Base-by-base conservation (phyloP, 1,139 yeast species). In the Taphrina deformans region DNA sequence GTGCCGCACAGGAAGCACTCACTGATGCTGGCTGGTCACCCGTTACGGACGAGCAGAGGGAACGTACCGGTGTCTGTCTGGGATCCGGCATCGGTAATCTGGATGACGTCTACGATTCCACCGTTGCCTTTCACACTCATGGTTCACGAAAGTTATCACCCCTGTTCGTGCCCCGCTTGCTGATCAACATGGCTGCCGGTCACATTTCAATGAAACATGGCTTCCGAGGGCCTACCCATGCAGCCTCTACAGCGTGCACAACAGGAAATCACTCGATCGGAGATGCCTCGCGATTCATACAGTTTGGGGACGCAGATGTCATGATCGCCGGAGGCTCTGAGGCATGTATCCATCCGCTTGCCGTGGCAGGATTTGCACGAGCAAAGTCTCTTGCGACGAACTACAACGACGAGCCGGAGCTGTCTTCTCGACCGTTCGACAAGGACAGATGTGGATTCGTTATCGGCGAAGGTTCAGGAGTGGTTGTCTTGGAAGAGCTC, bases 251-350 rank as follows among this genome's bases (percentile, higher is more conserved):
- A 0, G 99, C 99, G 0, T 95, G 99, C 78, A 96, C 99, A 2
- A 91, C 99, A 0, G 99, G 99, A 0, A 83, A 89, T 33, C 96
- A 93, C 73, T 84, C 97, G 0, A 86, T 95, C 65, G 98, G 99
- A 1, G 99, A 95, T 73, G 97, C 97, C 0, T 84, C 80, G 70
- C 84, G 92, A 70, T 87, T 91, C 73, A 89, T 95, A 67, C 79
- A 81, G 68, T 84, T 86, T 67, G 96, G 90, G 1, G 88, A 88
- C 77, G 90, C 95, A 7, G 86, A 91, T 69, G 88, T 87, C 7
- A 89, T 92, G 86, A 80, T 95, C 1, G 95, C 96, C 21, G 99
- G 99, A 16, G 96, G 97, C 0, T 79, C 96, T 1, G 99, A 95
- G 73, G 86, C 96, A 1, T 83, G 91, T 9, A 79, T 91, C 9